phyloP scores from a whole-genome alignment of 176 grass and related monocot species.

The maize (Zea mays) region DNA sequence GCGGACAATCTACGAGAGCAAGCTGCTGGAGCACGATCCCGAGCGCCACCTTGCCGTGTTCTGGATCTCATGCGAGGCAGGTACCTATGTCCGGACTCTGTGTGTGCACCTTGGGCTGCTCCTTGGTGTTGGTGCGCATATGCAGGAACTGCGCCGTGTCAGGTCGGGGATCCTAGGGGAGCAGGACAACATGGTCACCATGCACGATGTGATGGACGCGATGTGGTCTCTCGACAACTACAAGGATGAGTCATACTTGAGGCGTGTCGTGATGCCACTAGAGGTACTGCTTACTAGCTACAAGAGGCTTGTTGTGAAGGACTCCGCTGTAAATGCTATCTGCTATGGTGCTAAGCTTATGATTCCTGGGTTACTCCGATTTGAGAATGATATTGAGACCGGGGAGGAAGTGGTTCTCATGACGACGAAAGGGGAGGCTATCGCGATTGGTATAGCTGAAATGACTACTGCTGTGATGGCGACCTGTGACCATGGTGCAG shows the following conservation, averaged over 20 bases:
- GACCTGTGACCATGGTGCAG: conserved; percentile 78
- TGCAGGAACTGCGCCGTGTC: conserved; percentile 90
- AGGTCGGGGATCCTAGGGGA: conserved; percentile 77
- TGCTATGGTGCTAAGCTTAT: conserved; percentile 97
- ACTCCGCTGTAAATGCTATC: conserved; percentile 93
- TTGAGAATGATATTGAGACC: conserved; percentile 88
- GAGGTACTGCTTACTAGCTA: conserved; percentile 94
- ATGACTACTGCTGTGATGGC: conserved; percentile 96
- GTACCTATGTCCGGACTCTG: conserved; percentile 85
- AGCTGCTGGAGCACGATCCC: conserved; percentile 68
- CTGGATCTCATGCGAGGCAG: conserved; percentile 80
- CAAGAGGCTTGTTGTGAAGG: conserved; percentile 94
- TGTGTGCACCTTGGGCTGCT: conserved; percentile 86
- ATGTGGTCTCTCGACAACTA: conserved; percentile 83
- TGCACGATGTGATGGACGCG: conserved; percentile 89
- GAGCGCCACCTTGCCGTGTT: conserved; percentile 74
- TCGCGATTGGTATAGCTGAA: conserved; percentile 90
- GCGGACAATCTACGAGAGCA: conserved; percentile 82
- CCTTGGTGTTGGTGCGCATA: conserved; percentile 78
- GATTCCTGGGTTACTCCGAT: conserved; percentile 87
- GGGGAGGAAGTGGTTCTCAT: conserved; percentile 90
- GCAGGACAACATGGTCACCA: conserved; percentile 98
- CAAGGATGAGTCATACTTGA: conserved; percentile 73
- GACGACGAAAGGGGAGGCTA: conserved; percentile 87
- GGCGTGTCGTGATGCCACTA: conserved; percentile 87